Base-by-base conservation (phyloP, 345 rosid species). In the Citrus trifoliata region DNA sequence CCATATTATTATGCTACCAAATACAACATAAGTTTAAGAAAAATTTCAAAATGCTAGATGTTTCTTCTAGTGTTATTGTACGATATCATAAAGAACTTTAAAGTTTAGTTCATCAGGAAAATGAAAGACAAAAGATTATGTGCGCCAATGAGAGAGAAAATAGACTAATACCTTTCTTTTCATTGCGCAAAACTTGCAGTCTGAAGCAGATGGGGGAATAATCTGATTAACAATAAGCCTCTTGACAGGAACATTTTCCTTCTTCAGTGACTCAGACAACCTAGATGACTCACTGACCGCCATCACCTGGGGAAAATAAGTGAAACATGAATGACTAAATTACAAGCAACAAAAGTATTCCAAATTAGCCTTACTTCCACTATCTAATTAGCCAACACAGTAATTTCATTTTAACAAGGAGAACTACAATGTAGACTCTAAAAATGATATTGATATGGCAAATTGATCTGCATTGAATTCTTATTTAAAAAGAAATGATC, bases 171-270 rank as follows among this genome's bases (percentile, higher is more conserved):
- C 99, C 99, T 91, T 96, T 82, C 99, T 91, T 88, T 90, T 96
- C 87, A 94, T 89, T 37, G 93, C 90, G 83, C 99, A 96, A 84
- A 96, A 96, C 80, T 94, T 96, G 94, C 99, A 96, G 87, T 91
- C 97, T 1, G 98, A 89, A 68, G 87, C 83, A 77, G 97, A 88
- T 70, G 95, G 93, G n/a, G 97, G 95, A 74, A 94, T 97, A 85
- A 96, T 81, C 86, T 96, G 99, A 87, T 96, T 96, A 40, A 96
- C 94, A 69, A 94, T 76, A 78, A 96, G 94, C 86, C 91, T 91
- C 89, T 82, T 94, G 61, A 96, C 97, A 0, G 98, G 98, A 78
- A 96, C 98, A 70, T 79, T 88, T 85, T 96, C 99, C 85, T 94
- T 94, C 86, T 82, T 89, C 86, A 96, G 82, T 4, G 99, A 91